These are phyloP conservation scores for Xylariaceae sp. DNA, from an alignment of 2,329 filamentous ascomycete species.

Conservation along the genomic window DNA sequence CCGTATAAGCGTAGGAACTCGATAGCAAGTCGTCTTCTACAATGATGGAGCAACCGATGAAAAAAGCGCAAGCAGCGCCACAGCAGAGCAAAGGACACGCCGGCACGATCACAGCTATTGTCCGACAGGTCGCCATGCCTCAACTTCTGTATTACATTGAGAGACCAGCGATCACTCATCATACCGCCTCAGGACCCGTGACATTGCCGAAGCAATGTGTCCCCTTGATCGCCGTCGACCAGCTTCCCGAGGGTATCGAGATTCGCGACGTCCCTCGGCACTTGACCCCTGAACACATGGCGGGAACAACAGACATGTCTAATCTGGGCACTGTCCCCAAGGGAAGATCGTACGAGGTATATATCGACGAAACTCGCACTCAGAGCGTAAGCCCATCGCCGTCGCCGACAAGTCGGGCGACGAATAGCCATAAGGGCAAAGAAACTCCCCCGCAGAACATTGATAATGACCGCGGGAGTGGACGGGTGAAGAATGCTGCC, in stretches of 20 bases:
- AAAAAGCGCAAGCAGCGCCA: too few species aligned
- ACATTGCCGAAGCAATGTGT: constrained; percentile 37
- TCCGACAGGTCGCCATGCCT: constrained; percentile 3
- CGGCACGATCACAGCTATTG: not conserved
- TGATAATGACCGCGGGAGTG: not conserved
- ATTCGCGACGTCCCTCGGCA: constrained; percentile 41
- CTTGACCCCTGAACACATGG: constrained; percentile 34
- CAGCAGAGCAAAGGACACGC: not conserved
- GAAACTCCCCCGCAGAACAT: not conserved
- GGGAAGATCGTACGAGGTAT: constrained; percentile 28
- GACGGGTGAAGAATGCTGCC: not conserved
- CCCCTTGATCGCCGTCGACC: constrained; percentile 50
- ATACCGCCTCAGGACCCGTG: constrained; percentile 26
- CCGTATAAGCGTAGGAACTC: too few species aligned
- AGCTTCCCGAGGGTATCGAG: constrained; percentile 44
- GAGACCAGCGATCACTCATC: constrained; percentile 34
- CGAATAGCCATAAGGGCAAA: not conserved
- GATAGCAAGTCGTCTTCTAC: too few species aligned
- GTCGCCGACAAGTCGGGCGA: not conserved
- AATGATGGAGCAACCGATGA: not conserved
- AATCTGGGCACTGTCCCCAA: constrained; percentile 34
- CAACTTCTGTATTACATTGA: constrained; percentile 39
- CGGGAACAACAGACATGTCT: constrained; percentile 32
- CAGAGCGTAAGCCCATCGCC: too few species aligned
- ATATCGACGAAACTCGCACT: constrained; percentile 16